Evolutionary conservation across 768 basidiomycete species (phyloP), one percentile per base, ranked within the genome.

Genomic region (Pleurotus tuber-regium): DNA sequence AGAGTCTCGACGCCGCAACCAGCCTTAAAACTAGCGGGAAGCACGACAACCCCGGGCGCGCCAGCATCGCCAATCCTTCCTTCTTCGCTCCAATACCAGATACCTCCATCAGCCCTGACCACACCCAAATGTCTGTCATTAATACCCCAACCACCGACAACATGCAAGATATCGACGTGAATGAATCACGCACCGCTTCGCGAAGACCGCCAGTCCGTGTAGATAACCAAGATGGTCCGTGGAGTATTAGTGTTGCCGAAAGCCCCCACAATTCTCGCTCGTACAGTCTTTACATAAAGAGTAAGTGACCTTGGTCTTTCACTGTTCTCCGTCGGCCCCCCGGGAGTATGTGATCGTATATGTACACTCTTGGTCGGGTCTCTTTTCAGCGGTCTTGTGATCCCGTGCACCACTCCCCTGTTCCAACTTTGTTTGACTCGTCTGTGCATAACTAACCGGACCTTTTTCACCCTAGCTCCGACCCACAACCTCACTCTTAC

Each of bases 401-500:
- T 41, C 44, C 40, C 29, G n/a, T 28, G n/a, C 43, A n/a, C 16
- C 26, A 29, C 28, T 33, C 46, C 31, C 31, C 46, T 33, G 31
- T 48, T 31, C 31, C 10, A 48, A 48, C 46, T 35, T 24, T 48
- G 30, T 46, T 18, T 48, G 18, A 33, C 10, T 25, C 4, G 24
- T 48, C 11, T 26, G 18, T 30, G 23, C 30, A 63, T 47, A 58
- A 56, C 42, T 50, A 61, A 52, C 57, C 54, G n/a, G n/a, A n/a
- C n/a, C 54, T 60, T 59, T 61, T 51, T 54, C 60, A 35, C 44
- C 33, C 28, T 71, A 91, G 92, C 92, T 18, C 87, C 92, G 24
- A 94, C 89, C 19, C 89, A 93, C 70, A 90, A 92, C 72, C 77
- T 93, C 43, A 95, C 92, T 33, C 82, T 95, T 40, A 88, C 86